These are phyloP conservation scores for Yarrowia keelungensis DNA, from an alignment of 805 yeast species.

Conservation along the genomic window DNA sequence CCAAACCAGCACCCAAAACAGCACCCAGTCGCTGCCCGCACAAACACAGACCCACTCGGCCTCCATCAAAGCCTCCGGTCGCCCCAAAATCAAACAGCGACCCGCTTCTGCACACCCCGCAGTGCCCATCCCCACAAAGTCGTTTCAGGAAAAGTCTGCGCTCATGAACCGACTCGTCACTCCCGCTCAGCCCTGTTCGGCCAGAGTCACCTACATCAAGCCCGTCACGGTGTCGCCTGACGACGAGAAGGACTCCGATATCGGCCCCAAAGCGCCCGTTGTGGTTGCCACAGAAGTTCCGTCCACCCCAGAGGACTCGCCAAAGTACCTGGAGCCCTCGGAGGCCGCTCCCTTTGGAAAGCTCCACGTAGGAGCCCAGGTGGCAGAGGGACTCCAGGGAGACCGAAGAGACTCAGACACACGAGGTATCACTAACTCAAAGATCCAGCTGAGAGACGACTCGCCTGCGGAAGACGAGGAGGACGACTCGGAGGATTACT, in stretches of 20 bases:
- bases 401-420: slow-evolving; percentile 25
- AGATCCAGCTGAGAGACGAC: slow-evolving; percentile 32
- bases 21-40: slow-evolving; percentile 11
- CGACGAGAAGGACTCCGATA: slow-evolving; percentile 16
- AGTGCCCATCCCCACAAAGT: slow-evolving; percentile 32
- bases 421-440: slow-evolving; percentile 6
- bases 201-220: slow-evolving; percentile 28
- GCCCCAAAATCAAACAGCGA: slow-evolving; percentile 11
- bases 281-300: slow-evolving; percentile 22
- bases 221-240: slow-evolving; percentile 21
- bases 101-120: slow-evolving; percentile 30
- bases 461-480: slow-evolving; percentile 32
- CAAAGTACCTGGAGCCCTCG: slow-evolving; percentile 28
- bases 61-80: slow-evolving; percentile 17
- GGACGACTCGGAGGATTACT: slow-evolving; percentile 36
- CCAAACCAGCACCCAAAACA: slow-evolving; percentile 13
- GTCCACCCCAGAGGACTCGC: slow-evolving; percentile 33
- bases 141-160: slow-evolving; percentile 28
- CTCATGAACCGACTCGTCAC: slow-evolving; percentile 27
- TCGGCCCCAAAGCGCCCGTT: slow-evolving; percentile 11
- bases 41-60: background rate
- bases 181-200: slow-evolving; percentile 27
- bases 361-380: slow-evolving; percentile 29
- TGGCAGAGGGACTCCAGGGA: slow-evolving; percentile 29
- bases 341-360: slow-evolving; percentile 28